A percentile compares a stretch with the other conserved stretches of the same genome.
These are phyloP conservation scores for Pichia kluyveri DNA, from an alignment of 805 yeast genomes.

Conservation along the genomic window DNA sequence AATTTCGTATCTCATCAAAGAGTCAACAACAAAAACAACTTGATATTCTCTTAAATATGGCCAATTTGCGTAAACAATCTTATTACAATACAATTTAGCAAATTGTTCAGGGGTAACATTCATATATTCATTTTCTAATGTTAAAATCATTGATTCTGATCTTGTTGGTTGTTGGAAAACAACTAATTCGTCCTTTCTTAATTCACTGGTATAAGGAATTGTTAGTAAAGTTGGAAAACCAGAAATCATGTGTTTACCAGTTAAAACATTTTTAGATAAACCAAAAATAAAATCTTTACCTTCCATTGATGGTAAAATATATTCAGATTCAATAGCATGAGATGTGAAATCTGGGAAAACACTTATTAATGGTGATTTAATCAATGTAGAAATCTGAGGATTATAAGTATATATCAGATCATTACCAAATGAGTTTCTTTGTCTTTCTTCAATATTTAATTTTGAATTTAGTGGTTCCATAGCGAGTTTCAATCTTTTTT, in stretches of 20 bases:
- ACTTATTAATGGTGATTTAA: slow-evolving; percentile 69
- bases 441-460: slow-evolving; percentile 60
- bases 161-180: slow-evolving; percentile 83
- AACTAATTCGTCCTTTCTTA: slow-evolving; percentile 54
- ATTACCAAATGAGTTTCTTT: slow-evolving; percentile 66
- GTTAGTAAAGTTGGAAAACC: slow-evolving; percentile 86
- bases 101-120: slow-evolving; percentile 55
- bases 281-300: slow-evolving; percentile 39
- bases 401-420: slow-evolving; percentile 64
- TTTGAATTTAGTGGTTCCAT: slow-evolving; percentile 56
- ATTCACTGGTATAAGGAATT: slow-evolving; percentile 46
- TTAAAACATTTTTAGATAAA: slow-evolving; percentile 53
- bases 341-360: slow-evolving; percentile 72
- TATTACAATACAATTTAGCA: slow-evolving; percentile 52
- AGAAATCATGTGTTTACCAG: slow-evolving; percentile 66
- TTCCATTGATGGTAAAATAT: slow-evolving; percentile 40
- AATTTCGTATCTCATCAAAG: slow-evolving; percentile 37
- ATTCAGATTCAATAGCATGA: slow-evolving; percentile 61
- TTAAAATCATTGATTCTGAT: slow-evolving; percentile 71
- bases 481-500: slow-evolving; percentile 60
- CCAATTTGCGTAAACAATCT: slow-evolving; percentile 71
- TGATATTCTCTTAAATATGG: slow-evolving; percentile 84
- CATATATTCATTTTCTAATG: slow-evolving; percentile 44
- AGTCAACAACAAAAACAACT: slow-evolving; percentile 55
- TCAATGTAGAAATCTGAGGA: slow-evolving; percentile 61